Evolutionary conservation across 2,329 filamentous ascomycete species (phyloP), one percentile per base, ranked within the genome.

Genomic region (Sphaceloma murrayae): DNA sequence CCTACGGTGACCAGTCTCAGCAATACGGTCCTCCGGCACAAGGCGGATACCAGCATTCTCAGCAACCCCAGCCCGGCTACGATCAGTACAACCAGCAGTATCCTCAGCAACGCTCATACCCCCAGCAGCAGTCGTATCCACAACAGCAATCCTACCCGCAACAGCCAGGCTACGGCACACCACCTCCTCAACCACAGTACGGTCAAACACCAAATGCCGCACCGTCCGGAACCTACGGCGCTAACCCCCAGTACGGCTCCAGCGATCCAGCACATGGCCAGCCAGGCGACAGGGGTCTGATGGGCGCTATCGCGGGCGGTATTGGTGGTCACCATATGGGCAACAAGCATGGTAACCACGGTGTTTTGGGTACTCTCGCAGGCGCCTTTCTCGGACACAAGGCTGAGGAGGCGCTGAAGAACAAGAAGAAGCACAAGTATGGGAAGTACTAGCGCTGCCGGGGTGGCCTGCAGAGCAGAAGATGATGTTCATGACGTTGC

Each of bases 321-420:
- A 65, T 73, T 3, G 72, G 74, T 3, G 76, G 75, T 1, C 70
- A 69, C 50, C 69, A 72, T 49, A 62, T 73, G 4, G 75, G 75
- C 13, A 64, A 68, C 53, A 74, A 75, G 56, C 65, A 73, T 51
- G 69, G 72, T 13, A 34, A 34, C n/a, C 73, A 75, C 51, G 73
- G 73, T 3, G 59, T 79, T 21, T 57, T 80, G 7, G 74, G 74
- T 8, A 70, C 74, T 1, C 56, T 79, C 19, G 71, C 72, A 3
- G 75, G 75, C 45, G 75, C 74, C 0, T 65, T 79, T 34, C 45
- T 72, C 2, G 75, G 75, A 1, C 68, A 64, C 54, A 72, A 75
- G 48, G 53, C 73, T 0, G 72, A 76, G 52, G 68, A 77, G 51
- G 69, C 72, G 52, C 51, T 63, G 51, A 75, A 76, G 61, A 58